A percentile compares a stretch with the other conserved stretches of the same genome.
Evolutionary conservation across 2,329 filamentous ascomycete species (phyloP).

Genomic region (Myriosclerotinia duriaeana): DNA sequence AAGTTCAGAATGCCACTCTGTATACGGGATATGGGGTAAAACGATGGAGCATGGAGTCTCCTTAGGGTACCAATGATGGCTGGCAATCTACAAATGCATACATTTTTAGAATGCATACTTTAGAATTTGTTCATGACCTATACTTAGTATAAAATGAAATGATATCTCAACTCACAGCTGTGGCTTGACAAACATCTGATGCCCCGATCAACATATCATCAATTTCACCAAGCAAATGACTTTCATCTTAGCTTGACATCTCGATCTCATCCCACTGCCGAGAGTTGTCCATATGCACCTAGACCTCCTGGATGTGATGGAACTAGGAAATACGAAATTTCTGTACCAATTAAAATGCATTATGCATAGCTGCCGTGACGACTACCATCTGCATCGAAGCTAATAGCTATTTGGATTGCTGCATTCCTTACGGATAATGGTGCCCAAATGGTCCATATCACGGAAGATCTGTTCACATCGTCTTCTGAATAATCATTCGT

Average conservation of each 20-base stretch:
- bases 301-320: constrained; percentile 7
- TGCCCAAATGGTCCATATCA: background rate
- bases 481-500: background rate
- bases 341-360: background rate
- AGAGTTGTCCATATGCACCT: background rate
- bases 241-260: constrained; percentile 4
- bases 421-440: background rate
- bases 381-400: constrained; percentile 8
- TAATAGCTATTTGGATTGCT: constrained; percentile 1
- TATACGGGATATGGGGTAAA: constrained; percentile 13
- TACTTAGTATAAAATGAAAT: constrained; percentile 22
- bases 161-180: constrained; percentile 21
- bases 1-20: constrained; percentile 11
- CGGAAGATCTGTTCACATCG: background rate
- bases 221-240: background rate
- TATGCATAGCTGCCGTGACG: constrained; percentile 6
- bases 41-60: constrained; percentile 18
- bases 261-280: constrained; percentile 3
- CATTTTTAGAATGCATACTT: background rate
- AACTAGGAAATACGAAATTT: background rate
- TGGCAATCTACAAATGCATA: constrained; percentile 8
- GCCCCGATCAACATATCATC: background rate
- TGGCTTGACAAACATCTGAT: constrained; percentile 1
- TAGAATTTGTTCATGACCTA: constrained; percentile 15
- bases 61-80: constrained; percentile 18